Evolutionary conservation across 106 monocot species (phyloP), one percentile per base, ranked within the genome.

Genomic region (Cymbidium sinense): DNA sequence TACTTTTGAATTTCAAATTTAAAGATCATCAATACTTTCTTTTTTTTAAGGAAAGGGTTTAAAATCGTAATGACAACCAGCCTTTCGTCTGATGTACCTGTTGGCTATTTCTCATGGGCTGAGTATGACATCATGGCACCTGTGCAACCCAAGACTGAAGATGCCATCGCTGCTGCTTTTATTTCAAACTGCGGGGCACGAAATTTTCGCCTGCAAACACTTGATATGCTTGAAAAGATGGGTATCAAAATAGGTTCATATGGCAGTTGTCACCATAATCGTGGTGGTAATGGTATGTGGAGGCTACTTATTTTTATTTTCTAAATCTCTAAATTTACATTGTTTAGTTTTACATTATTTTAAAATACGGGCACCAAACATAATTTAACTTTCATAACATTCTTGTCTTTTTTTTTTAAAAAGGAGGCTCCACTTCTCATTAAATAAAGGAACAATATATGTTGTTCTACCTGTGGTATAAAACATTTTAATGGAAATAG

Each of bases 121-220:
- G 95, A 93, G 75, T 95, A 90, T 88, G 95, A 95, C 69, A 90
- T 90, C 41, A 95, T 95, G 95, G 95, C 95, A 79, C 90, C 95
- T 70, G 10, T 90, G 70, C 79, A 70, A 36, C 83, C 87, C 55
- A 95, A 95, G 79, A 87, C 85, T 73, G 93, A 83, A 80, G 84
- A 86, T 41, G 86, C 92, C 33, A 81, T 88, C 75, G 95, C 95
- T 64, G 95, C 95, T 87, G 95, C 90, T 20, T 95, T 95, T 69
- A 95, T 92, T 81, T 95, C 95, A 19, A 95, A 95, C 64, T 95
- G 95, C 77, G 92, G 85, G 44, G 95, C 87, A 75, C 81, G 81
- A 27, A 95, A 95, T 87, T 95, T 95, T 64, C 93, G 93, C 61
- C 64, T 93, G 58, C 81, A 88, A 50, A 88, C 87, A 43, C 90